Conservation (phyloP, 1,284 basidiomycete genomes). For the Sporisorium sorghi region DNA sequence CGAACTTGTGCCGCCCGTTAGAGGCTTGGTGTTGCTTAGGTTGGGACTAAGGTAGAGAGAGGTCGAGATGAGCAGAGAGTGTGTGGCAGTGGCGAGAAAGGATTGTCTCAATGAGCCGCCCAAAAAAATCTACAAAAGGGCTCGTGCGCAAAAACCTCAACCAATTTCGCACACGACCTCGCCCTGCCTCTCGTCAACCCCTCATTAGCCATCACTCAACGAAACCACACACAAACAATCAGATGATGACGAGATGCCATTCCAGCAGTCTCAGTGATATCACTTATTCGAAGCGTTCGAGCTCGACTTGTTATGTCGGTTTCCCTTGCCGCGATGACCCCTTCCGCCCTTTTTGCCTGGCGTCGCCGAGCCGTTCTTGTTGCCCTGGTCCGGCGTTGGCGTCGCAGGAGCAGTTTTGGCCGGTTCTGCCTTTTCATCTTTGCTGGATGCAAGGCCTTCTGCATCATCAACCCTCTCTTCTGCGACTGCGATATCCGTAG, state of each 20-base stretch:
- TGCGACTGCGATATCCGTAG: neutral
- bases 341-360: constrained; percentile 23
- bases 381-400: constrained; percentile 10
- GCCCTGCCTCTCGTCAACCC: neutral
- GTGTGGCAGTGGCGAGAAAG: neutral
- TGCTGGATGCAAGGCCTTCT: neutral
- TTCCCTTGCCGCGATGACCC: constrained; percentile 27
- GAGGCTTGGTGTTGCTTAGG: neutral
- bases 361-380: constrained; percentile 29
- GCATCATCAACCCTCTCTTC: neutral
- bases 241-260: neutral
- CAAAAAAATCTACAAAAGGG: constrained; percentile 5
- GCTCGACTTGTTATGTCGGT: constrained; percentile 37
- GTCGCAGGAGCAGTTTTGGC: constrained; percentile 1
- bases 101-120: too few species aligned
- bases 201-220: too few species aligned
- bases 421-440: neutral
- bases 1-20: neutral
- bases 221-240: neutral
- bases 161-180: neutral
- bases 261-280: constrained; percentile 11
- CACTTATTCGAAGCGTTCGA: constrained; percentile 24
- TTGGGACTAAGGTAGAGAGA: too few species aligned
- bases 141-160: constrained; percentile 28
- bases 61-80: neutral